These are phyloP conservation scores for Suillus ampliporus DNA, from an alignment of 768 basidiomycete species.

Conservation along the genomic window DNA sequence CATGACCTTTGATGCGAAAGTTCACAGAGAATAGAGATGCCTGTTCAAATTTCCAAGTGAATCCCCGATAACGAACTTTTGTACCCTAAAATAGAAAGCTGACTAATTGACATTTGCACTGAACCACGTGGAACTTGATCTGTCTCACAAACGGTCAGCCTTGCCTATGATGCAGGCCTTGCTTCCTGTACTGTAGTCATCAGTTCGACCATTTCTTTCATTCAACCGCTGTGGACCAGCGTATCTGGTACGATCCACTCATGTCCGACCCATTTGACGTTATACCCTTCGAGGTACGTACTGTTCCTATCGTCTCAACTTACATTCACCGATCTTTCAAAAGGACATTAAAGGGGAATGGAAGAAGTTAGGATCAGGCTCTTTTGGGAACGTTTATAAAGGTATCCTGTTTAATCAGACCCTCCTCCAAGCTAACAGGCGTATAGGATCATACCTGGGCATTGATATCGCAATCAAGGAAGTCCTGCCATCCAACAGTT, in stretches of 20 bases:
- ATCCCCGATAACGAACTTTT: too few species aligned
- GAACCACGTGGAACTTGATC: conserved; percentile 5
- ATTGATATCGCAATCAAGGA: conserved; percentile 98
- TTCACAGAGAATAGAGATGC: too few species aligned
- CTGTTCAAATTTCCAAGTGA: too few species aligned
- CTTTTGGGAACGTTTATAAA: conserved; percentile 93
- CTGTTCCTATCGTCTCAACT: neutral
- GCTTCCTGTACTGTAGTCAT: neutral
- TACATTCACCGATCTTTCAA: conserved; percentile 13
- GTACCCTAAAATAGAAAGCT: neutral
- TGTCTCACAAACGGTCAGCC: conserved; percentile 6
- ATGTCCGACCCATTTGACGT: conserved; percentile 84
- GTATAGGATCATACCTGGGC: conserved; percentile 86
- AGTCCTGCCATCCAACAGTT: conserved; percentile 88
- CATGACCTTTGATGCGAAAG: too few species aligned
- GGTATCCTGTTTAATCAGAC: conserved; percentile 47
- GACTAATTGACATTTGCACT: neutral
- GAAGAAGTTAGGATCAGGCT: conserved; percentile 91
- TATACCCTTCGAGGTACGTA: conserved; percentile 79
- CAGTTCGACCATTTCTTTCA: neutral
- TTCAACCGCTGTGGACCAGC: conserved; percentile 3
- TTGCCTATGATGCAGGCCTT: neutral
- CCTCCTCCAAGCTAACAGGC: conserved; percentile 12
- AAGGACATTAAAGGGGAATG: conserved; percentile 89
- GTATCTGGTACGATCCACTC: neutral